Evolutionary conservation across 75 land plant species (phyloP).

Genomic region (Pinus taeda): DNA sequence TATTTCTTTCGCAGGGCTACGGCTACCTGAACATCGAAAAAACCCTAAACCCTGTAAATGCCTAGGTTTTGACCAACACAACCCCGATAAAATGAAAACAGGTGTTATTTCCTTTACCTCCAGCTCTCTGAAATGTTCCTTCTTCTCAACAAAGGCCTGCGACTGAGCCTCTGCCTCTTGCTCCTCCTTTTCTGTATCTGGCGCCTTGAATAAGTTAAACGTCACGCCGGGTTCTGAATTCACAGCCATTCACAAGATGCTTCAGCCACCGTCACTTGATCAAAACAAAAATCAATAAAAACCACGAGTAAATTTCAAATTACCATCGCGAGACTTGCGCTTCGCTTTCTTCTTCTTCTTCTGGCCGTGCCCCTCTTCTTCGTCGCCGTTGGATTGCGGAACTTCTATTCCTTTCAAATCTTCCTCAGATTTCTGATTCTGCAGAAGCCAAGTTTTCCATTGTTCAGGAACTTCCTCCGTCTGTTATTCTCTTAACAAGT

Average conservation of each 20-base stretch:
- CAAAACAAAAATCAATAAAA: not conserved
- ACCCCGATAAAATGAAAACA: not conserved
- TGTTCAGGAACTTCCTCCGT: too few relatives aligned
- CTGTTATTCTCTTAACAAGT: constrained; percentile 6
- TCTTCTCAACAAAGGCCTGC: not conserved
- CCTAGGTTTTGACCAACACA: not conserved
- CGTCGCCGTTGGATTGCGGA: not conserved
- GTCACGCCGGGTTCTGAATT: constrained; percentile 32
- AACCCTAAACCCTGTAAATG: not conserved
- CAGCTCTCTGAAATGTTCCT: not conserved
- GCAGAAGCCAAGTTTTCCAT: not conserved
- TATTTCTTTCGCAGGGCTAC: constrained; percentile 65
- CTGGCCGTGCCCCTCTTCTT: not conserved
- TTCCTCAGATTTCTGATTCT: not conserved
- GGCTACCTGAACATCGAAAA: constrained; percentile 25
- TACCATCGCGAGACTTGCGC: constrained; percentile 6
- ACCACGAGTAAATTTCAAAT: not conserved
- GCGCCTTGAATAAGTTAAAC: constrained; percentile 49
- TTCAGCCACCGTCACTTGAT: not conserved
- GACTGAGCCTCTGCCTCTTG: not conserved
- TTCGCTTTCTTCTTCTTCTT: constrained; percentile 31
- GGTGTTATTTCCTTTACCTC: not conserved
- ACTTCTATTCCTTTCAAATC: constrained; percentile 3
- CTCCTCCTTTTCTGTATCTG: not conserved
- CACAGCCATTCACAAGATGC: not conserved